Conservation (phyloP, 805 yeast genomes). For the Saccharomycopsis babjevae region DNA sequence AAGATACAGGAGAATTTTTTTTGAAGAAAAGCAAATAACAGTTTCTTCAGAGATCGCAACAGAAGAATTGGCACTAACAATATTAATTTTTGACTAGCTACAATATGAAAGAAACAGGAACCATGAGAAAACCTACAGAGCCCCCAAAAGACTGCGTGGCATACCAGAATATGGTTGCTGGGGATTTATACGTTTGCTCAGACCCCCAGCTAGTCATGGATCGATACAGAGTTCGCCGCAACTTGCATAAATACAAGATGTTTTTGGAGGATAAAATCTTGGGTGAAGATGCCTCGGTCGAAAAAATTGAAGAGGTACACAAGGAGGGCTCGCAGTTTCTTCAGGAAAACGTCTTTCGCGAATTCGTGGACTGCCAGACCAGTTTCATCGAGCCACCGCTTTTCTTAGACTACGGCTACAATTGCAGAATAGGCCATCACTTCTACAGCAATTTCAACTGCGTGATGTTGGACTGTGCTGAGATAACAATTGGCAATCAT, state of each 20-base stretch:
- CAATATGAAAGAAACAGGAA: background rate
- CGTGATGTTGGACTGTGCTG: constrained; percentile 45
- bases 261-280: background rate
- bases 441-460: constrained; percentile 52
- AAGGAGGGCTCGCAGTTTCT: background rate
- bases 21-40: too few species aligned
- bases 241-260: background rate
- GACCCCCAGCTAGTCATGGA: constrained; percentile 19
- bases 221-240: background rate
- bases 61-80: too few species aligned
- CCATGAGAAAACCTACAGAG: background rate
- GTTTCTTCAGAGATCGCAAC: too few species aligned
- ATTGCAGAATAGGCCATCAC: constrained; percentile 43
- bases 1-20: too few species aligned
- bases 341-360: background rate
- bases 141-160: constrained; percentile 25
- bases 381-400: constrained; percentile 47
- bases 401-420: constrained; percentile 57
- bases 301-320: background rate
- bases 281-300: background rate
- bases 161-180: constrained; percentile 48
- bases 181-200: constrained; percentile 33
- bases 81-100: too few species aligned
- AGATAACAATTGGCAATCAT: constrained; percentile 50
- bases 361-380: background rate